Evolutionary conservation across 345 rosid species (phyloP).

Genomic region (Isatis tinctoria): DNA sequence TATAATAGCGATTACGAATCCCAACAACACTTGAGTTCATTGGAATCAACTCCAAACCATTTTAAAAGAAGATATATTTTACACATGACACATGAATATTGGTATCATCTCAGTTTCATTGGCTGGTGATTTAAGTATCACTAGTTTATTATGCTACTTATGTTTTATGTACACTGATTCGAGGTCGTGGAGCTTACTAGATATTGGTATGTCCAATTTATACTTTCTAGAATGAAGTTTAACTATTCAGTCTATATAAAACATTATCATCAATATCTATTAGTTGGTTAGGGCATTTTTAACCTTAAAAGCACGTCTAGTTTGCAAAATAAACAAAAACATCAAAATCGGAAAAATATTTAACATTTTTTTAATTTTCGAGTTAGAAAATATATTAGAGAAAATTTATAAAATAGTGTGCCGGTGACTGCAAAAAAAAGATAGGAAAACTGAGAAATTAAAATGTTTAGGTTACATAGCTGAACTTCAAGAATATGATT

Average conservation of each 20-base stretch:
- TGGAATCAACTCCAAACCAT: slow-evolving; percentile 25
- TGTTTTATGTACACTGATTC: not conserved
- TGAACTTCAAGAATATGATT: no score
- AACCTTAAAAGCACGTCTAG: no score
- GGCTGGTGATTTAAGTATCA: slow-evolving; percentile 1
- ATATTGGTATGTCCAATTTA: slow-evolving; percentile 20
- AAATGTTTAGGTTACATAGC: no score
- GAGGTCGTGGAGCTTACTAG: slow-evolving; percentile 8
- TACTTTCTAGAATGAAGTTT: slow-evolving; percentile 11
- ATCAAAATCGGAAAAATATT: no score
- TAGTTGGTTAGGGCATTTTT: no score
- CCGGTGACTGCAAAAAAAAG: no score
- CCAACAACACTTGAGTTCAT: slow-evolving; percentile 26
- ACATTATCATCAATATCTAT: not conserved
- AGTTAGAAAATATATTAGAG: no score
- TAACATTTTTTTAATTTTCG: no score
- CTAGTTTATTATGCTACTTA: slow-evolving; percentile 1
- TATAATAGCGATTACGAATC: slow-evolving; percentile 1
- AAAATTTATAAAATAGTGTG: no score
- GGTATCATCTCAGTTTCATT: not conserved
- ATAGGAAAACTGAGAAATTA: no score
- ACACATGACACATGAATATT: slow-evolving; percentile 17
- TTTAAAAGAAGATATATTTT: not conserved
- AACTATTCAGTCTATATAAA: not conserved
- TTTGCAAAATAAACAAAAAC: no score